Percentiles rank a stretch among this genome's conserved stretches.
Evolutionary conservation across 108 stramenopile genomes (phyloP).

Genomic region (Conticribra weissflogii): DNA sequence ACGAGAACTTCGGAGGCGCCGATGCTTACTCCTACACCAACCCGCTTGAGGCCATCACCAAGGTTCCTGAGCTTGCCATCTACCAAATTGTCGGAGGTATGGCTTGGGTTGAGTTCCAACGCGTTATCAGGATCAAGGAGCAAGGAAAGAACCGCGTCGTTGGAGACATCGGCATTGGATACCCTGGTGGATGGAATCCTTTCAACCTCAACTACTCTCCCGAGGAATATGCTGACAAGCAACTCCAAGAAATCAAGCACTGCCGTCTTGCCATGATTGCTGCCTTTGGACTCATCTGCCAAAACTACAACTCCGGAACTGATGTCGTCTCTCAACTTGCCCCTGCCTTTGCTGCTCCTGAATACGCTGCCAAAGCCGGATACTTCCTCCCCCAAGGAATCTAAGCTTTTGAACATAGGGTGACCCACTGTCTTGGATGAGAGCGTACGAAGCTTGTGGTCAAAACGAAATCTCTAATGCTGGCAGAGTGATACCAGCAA

Average conservation of each 20-base stretch:
- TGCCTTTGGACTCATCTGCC: conserved; percentile 87
- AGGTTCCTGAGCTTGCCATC: conserved; percentile 83
- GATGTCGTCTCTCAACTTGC: conserved; percentile 85
- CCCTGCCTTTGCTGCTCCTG: conserved; percentile 80
- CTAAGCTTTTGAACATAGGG: too few relatives aligned
- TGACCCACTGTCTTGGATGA: too few relatives aligned
- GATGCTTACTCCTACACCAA: conserved; percentile 93
- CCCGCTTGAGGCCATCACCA: conserved; percentile 86
- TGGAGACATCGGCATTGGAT: conserved; percentile 94
- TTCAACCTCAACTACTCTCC: conserved; percentile 93
- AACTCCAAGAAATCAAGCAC: conserved; percentile 97
- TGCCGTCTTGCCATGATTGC: conserved; percentile 98
- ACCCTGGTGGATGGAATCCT: conserved; percentile 91
- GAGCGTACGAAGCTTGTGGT: background rate
- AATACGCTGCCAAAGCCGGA: conserved; percentile 84
- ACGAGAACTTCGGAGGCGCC: conserved; percentile 84
- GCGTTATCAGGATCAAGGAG: conserved; percentile 84
- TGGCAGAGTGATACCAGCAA: too few relatives aligned
- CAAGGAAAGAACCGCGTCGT: conserved; percentile 73
- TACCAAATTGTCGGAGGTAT: conserved; percentile 89
- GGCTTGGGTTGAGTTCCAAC: conserved; percentile 84
- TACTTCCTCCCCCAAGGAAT: conserved; percentile 94
- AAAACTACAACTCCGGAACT: conserved; percentile 77
- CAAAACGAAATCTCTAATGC: background rate
- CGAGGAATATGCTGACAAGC: conserved; percentile 95